Base-by-base conservation (phyloP, 1,139 yeast genomes). In the Pneumocystis wakefieldiae region DNA sequence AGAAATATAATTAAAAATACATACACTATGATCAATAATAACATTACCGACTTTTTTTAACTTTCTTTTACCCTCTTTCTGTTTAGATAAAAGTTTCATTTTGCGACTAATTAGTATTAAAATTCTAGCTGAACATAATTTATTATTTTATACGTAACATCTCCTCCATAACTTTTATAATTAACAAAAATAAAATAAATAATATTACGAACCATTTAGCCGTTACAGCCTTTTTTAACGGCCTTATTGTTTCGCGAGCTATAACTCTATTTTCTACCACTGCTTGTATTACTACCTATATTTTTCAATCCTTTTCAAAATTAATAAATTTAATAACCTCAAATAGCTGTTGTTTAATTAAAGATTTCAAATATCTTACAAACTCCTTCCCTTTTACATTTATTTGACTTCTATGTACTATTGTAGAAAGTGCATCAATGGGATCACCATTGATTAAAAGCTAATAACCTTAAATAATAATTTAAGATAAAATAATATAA, bases 171-270 rank as follows among this genome's bases (percentile, higher is more conserved):
- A 97, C 67, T 92, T 77, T 70, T 83, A 94, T 95, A 63, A 94
- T 78, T 24, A 92, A 12, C n/a, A 48, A 42, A 48, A 48, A 41
- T 10, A 41, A 41, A 41, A 41, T 41, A 48, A 19, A 41, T 1
- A 41, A 8, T 41, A 48, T 24, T 48, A 48, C 32, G 24, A 24
- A 48, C 55, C 55, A 48, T 48, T 48, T 48, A 48, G 55, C 55
- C 24, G 55, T 48, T 24, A 48, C 98, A 74, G 92, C 98, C 74
- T 92, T 92, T 67, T 97, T 78, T 71, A 87, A 83, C 1, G 97
- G 97, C 72, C 88, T 88, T 68, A 92, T 87, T 0, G 97, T 91
- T 71, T 92, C 96, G 67, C 98, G 78, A 0, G 97, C 97, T 14
- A 92, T 80, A 35, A 89, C 84, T 70, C 86, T 85, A 69, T 83